These are phyloP conservation scores for Oryza longistaminata DNA, from an alignment of 176 grass and related monocot species.

Conservation along the genomic window DNA sequence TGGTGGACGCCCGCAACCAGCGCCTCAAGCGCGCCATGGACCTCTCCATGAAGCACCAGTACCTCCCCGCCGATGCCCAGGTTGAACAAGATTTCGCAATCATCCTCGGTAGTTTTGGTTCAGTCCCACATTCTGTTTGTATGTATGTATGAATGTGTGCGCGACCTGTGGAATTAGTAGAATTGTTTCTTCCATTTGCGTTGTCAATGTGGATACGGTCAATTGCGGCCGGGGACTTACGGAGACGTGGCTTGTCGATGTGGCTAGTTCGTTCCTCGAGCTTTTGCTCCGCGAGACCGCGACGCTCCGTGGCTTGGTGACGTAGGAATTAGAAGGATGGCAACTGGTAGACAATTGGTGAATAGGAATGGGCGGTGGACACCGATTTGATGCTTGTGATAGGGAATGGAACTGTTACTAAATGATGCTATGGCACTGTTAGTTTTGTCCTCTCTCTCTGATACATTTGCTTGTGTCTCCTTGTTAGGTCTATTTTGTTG, in stretches of 20 bases:
- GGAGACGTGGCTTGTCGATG: neutral
- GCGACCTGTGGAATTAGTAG: neutral
- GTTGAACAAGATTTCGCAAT: constrained; percentile 8
- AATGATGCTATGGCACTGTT: neutral
- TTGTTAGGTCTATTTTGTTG: neutral
- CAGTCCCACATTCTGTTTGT: neutral
- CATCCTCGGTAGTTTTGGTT: neutral
- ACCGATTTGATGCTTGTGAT: neutral
- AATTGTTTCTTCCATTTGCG: neutral
- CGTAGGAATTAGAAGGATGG: neutral
- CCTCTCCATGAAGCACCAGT: constrained; percentile 94
- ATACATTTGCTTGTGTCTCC: neutral
- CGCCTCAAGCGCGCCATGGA: constrained; percentile 89
- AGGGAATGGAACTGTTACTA: neutral
- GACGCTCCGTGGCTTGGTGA: neutral
- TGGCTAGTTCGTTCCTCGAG: no score
- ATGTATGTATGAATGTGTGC: neutral
- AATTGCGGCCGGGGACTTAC: neutral
- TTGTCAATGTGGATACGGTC: neutral
- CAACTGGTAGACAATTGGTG: neutral
- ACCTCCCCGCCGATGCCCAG: constrained; percentile 67
- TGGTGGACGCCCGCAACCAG: constrained; percentile 77
- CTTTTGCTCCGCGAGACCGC: neutral
- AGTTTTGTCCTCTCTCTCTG: neutral
- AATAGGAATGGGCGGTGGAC: neutral